phyloP scores from a whole-genome alignment of 768 basidiomycete species.

The Mycena olivaceomarginata region DNA sequence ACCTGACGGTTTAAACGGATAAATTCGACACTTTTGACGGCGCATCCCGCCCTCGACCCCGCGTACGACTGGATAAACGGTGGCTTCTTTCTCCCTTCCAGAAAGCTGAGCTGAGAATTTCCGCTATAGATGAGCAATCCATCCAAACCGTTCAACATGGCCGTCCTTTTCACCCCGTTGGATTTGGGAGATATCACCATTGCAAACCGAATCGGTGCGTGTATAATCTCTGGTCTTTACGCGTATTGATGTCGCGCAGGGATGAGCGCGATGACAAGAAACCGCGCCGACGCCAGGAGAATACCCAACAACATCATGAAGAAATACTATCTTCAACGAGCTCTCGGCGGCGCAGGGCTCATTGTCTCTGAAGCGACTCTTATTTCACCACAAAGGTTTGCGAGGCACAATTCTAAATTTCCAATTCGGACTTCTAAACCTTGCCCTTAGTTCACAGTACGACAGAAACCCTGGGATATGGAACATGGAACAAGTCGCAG shows the following conservation, averaged over 20 bases:
- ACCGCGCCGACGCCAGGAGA: constrained; percentile 58
- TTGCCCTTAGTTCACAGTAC: constrained; percentile 62
- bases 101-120: no score
- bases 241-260: constrained; percentile 8
- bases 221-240: background rate
- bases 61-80: no score
- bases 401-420: background rate
- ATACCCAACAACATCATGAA: constrained; percentile 61
- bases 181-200: constrained; percentile 59
- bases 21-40: background rate
- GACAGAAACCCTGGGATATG: constrained; percentile 68
- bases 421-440: background rate
- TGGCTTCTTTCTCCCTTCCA: no score
- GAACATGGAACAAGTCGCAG: constrained; percentile 63
- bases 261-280: constrained; percentile 64
- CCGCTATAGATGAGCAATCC: no score
- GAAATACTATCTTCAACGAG: constrained; percentile 58
- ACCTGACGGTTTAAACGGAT: background rate
- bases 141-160: constrained; percentile 28
- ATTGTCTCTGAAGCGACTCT: constrained; percentile 64
- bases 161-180: constrained; percentile 55
- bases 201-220: constrained; percentile 57
- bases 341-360: constrained; percentile 60
- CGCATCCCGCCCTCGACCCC: background rate
- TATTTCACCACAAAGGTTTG: constrained; percentile 65